phyloP scores from a whole-genome alignment of 208 protist species.

The Leptomonas pyrrhocoris region DNA sequence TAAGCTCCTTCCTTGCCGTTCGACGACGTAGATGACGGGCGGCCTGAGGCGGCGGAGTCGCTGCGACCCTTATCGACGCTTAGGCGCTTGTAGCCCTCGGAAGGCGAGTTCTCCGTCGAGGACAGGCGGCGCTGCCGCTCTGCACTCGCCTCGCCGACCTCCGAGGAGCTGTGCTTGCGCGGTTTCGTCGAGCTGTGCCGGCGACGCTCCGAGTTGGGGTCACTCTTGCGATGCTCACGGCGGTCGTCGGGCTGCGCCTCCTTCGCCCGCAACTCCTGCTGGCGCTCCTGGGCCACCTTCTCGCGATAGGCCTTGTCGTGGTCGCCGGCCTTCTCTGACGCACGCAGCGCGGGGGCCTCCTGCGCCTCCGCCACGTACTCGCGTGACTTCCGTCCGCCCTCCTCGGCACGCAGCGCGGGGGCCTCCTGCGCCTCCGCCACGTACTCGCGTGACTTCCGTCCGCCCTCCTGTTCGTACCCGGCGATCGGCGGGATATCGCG shows the following conservation, averaged over 20 bases:
- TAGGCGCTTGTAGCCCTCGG: not conserved
- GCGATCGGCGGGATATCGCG: not conserved
- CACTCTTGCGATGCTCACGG: not conserved
- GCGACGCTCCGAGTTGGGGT: conserved; percentile 9
- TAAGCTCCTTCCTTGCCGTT: conserved; percentile 20
- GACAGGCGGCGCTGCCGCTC: conserved; percentile 2
- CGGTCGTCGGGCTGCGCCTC: not conserved
- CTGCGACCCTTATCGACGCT: conserved; percentile 15
- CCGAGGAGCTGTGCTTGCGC: conserved; percentile 10
- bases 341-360: conserved; percentile 3
- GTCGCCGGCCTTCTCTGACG: conserved; percentile 2
- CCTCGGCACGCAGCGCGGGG: not conserved
- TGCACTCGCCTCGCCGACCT: not conserved
- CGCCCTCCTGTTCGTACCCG: conserved; percentile 3
- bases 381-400: conserved; percentile 2
- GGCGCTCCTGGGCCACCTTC: not conserved
- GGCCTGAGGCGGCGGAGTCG: conserved; percentile 2
- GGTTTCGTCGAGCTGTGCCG: conserved; percentile 13
- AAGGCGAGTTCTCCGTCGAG: conserved; percentile 1
- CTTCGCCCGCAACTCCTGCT: not conserved
- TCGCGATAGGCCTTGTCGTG: not conserved
- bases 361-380: conserved; percentile 8
- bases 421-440: not conserved
- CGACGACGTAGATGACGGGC: conserved; percentile 13
- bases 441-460: conserved; percentile 8